A percentile compares a stretch with the other conserved stretches of the same genome.
phyloP scores from a whole-genome alignment of 306 rosid species.

The Rosa multiflora region DNA sequence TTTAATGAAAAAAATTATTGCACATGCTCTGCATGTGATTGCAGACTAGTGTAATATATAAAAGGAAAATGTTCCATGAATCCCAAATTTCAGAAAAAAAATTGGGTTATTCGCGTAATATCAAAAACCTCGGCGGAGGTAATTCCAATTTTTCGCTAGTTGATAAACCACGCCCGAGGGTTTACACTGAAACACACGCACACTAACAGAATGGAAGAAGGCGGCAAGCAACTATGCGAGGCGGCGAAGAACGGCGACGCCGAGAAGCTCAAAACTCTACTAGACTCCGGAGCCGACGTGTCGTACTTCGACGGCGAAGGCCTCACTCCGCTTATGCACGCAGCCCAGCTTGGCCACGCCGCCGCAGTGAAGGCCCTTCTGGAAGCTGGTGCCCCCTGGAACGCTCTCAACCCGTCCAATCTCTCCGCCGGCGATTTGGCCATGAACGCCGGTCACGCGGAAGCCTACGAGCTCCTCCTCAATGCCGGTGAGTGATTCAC shows the following conservation, averaged over 20 bases:
- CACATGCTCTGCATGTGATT: too few relatives aligned
- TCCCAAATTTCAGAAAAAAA: too few relatives aligned
- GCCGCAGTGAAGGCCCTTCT: conserved; percentile 48
- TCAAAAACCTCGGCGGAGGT: background rate
- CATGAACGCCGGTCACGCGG: conserved; percentile 66
- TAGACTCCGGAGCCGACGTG: conserved; percentile 64
- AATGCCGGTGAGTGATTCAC: conserved; percentile 53
- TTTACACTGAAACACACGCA: background rate
- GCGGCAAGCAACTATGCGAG: conserved; percentile 47
- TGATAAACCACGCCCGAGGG: background rate
- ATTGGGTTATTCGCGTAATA: background rate
- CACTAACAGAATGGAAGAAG: conserved; percentile 23
- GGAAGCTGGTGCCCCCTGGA: conserved; percentile 88
- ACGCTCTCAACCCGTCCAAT: conserved; percentile 81
- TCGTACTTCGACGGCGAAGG: conserved; percentile 65
- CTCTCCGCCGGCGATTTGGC: conserved; percentile 78
- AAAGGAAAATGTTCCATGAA: too few relatives aligned
- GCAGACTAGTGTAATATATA: too few relatives aligned
- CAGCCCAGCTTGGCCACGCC: conserved; percentile 79
- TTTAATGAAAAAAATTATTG: too few relatives aligned
- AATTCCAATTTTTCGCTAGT: too few relatives aligned
- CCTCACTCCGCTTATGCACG: conserved; percentile 84
- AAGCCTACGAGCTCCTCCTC: conserved; percentile 61
- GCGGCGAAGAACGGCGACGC: conserved; percentile 68
- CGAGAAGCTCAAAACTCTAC: conserved; percentile 43